Evolutionary conservation across 2,329 filamentous ascomycete genomes (phyloP).

Genomic region (Stachybotrys elegans): DNA sequence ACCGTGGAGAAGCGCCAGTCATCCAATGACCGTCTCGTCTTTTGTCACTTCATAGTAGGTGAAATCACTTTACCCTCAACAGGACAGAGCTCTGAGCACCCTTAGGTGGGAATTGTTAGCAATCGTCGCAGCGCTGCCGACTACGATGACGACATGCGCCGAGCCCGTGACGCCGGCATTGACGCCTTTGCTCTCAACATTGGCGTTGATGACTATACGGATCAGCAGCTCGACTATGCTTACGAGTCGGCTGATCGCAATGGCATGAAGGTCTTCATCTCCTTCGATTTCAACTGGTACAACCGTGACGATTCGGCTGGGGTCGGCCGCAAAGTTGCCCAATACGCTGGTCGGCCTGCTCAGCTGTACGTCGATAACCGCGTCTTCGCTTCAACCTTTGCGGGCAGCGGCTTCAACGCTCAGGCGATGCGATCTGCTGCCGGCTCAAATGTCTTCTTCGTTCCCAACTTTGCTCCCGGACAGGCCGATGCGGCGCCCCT

Average conservation of each 20-base stretch:
- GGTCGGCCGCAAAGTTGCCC: slow-evolving; percentile 39
- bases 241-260: slow-evolving; percentile 42
- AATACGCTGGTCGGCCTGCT: slow-evolving; percentile 36
- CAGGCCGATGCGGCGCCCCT: slow-evolving; percentile 26
- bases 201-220: slow-evolving; percentile 36
- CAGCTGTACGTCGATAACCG: slow-evolving; percentile 45
- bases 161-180: slow-evolving; percentile 36
- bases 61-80: background rate
- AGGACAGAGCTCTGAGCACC: background rate
- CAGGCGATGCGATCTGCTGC: slow-evolving; percentile 34
- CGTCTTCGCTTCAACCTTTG: slow-evolving; percentile 50
- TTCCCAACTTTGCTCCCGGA: slow-evolving; percentile 43
- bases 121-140: slow-evolving; percentile 35
- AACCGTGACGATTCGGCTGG: slow-evolving; percentile 25
- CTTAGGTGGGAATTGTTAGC: slow-evolving; percentile 38
- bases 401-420: slow-evolving; percentile 40
- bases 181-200: slow-evolving; percentile 48
- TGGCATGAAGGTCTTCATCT: slow-evolving; percentile 50
- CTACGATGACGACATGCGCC: slow-evolving; percentile 42
- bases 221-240: slow-evolving; percentile 41
- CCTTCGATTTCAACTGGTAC: slow-evolving; percentile 52
- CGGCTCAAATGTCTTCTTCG: slow-evolving; percentile 39
- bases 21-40: slow-evolving; percentile 25
- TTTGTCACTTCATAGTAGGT: slow-evolving; percentile 38
- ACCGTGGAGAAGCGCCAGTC: too few relatives aligned